Evolutionary conservation across 805 yeast species (phyloP), one percentile per base, ranked within the genome.

Genomic region (Starmerella floricola): DNA sequence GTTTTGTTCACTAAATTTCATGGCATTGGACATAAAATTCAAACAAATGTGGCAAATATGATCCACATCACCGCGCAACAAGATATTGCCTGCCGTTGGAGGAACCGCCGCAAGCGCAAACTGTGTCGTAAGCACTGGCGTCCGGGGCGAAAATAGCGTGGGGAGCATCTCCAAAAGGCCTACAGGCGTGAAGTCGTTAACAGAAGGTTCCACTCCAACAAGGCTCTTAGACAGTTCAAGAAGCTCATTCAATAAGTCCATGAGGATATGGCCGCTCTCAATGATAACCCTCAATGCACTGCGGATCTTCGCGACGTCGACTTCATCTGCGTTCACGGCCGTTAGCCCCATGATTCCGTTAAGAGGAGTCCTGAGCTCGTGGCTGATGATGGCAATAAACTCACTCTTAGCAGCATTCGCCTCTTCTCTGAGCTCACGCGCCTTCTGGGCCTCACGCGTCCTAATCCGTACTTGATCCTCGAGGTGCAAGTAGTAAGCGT

Each of bases 321-420:
- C 67, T 57, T 91, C 97, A 19, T 82, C 88, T 79, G 86, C 76
- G 3, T 95, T 88, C 42, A 88, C 83, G 2, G 95, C 79, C 0
- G 97, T 82, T 93, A 91, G 84, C 45, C 98, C 98, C 46, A 91
- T 66, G 29, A 91, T 88, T 59, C 98, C 98, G 60, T 91, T 91
- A 49, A 91, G 65, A 2, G 98, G 98, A 0, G 98, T 91, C 3
- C 97, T 72, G 55, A 91, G 70, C 63, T 91, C 98, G 60, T 85
- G 95, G 0, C 94, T 83, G 24, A 85, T 85, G 55, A 85, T 86
- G 6, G 95, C 95, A 55, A 85, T 84, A 58, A 85, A 85, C 17
- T 85, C 85, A 10, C 95, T 84, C 57, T 91, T 91, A 2, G 97
- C 95, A 54, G 84, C 95, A 60, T 88, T 88, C 2, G 98, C 98